Evolutionary conservation across 2,329 filamentous ascomycete genomes (phyloP).

Genomic region (Aspergillus novofumigatus): DNA sequence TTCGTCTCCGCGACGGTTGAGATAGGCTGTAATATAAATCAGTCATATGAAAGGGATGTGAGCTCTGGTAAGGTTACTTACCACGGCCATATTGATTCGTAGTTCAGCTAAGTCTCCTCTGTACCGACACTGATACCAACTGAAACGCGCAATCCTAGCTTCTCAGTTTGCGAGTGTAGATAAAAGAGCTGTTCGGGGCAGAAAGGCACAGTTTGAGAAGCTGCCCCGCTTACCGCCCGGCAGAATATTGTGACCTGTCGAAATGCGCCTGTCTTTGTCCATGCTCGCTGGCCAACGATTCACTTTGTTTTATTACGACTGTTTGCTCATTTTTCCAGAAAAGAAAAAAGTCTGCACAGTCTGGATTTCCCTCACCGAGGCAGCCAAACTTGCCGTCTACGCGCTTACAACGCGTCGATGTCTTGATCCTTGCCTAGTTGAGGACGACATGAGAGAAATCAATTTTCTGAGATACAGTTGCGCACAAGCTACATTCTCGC

Average conservation of each 20-base stretch:
- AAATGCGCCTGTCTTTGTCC: not conserved
- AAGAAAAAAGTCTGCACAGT: not conserved
- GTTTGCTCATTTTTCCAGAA: not conserved
- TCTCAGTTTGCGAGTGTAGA: not conserved
- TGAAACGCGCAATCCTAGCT: not conserved
- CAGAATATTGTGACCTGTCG: slow-evolving; percentile 16
- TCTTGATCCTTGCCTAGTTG: not conserved
- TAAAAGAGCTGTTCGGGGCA: slow-evolving; percentile 13
- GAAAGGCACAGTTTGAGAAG: slow-evolving; percentile 9
- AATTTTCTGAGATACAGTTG: not conserved
- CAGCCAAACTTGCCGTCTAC: not conserved
- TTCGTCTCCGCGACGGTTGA: slow-evolving; percentile 90
- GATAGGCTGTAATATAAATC: slow-evolving; percentile 49
- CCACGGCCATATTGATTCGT: slow-evolving; percentile 33
- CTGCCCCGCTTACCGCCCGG: slow-evolving; percentile 21
- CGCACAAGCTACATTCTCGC: not conserved
- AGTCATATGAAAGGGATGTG: slow-evolving; percentile 3
- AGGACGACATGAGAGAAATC: not conserved
- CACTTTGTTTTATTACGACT: not conserved
- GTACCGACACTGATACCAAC: not conserved
- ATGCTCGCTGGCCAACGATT: not conserved
- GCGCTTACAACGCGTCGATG: not conserved
- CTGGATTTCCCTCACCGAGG: not conserved
- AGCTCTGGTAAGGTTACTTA: slow-evolving; percentile 17
- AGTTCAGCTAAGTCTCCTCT: slow-evolving; percentile 6